Evolutionary conservation across 2,329 filamentous ascomycete species (phyloP).

Genomic region (Xylaria sp.): DNA sequence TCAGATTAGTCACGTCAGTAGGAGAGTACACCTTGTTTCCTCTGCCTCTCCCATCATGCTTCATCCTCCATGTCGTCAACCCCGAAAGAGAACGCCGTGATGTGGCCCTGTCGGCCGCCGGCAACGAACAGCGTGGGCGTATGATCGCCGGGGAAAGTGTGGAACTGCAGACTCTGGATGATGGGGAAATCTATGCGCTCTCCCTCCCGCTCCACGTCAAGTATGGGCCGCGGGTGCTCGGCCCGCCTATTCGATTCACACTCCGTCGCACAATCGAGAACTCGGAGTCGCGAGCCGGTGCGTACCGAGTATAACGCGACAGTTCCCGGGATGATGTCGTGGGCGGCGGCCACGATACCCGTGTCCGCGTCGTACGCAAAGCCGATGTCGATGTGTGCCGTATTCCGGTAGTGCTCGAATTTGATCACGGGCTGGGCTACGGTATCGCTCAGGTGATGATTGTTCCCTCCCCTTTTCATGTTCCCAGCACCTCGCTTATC

Average conservation of each 20-base stretch:
- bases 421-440: conserved; percentile 54
- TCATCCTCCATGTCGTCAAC: conserved; percentile 50
- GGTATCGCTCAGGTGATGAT: conserved; percentile 22
- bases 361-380: conserved; percentile 61
- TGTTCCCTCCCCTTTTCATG: not conserved
- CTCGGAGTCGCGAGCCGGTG: conserved; percentile 55
- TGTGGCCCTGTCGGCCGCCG: conserved; percentile 41
- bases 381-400: conserved; percentile 59
- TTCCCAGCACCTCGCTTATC: not conserved
- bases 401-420: conserved; percentile 64
- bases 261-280: conserved; percentile 35
- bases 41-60: conserved; percentile 39
- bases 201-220: not conserved
- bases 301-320: conserved; percentile 61
- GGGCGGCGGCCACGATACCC: conserved; percentile 64
- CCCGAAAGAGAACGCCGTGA: conserved; percentile 60
- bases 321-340: conserved; percentile 56
- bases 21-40: not conserved
- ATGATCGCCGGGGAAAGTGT: conserved; percentile 56
- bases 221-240: not conserved
- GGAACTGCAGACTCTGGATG: conserved; percentile 58
- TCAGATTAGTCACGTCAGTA: not conserved
- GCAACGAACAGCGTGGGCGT: conserved; percentile 61
- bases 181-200: conserved; percentile 33
- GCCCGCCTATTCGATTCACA: not conserved